phyloP scores from a whole-genome alignment of 768 basidiomycete species.

The Suillus cothurnatus region DNA sequence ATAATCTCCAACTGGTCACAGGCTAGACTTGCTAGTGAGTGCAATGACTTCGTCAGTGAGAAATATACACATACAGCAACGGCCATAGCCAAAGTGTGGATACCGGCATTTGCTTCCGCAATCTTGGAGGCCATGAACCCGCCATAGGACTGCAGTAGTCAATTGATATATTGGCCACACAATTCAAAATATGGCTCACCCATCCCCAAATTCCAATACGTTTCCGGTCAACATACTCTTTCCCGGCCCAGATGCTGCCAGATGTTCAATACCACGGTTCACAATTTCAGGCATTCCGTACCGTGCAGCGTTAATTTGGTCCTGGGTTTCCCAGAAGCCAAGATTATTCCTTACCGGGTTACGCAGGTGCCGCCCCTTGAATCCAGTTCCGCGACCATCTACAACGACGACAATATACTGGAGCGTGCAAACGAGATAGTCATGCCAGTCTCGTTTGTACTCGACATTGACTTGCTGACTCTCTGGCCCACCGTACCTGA shows the following conservation, averaged over 20 bases:
- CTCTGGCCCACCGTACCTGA: conserved; percentile 86
- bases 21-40: conserved; percentile 48
- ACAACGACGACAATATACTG: conserved; percentile 87
- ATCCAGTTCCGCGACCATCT: conserved; percentile 94
- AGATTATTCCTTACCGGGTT: conserved; percentile 89
- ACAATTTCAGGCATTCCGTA: conserved; percentile 37
- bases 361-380: conserved; percentile 79
- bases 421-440: conserved; percentile 78
- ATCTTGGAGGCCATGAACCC: conserved; percentile 96
- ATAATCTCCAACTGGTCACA: conserved; percentile 84
- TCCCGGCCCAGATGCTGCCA: conserved; percentile 76
- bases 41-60: conserved; percentile 7
- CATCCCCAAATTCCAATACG: conserved; percentile 98
- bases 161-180: conserved; percentile 12
- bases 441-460: conserved; percentile 81
- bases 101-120: conserved; percentile 84
- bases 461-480: conserved; percentile 75
- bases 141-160: conserved; percentile 74
- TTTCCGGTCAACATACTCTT: conserved; percentile 84
- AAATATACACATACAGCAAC: conserved; percentile 66
- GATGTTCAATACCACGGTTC: conserved; percentile 1
- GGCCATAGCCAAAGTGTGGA: conserved; percentile 90
- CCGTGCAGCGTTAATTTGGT: conserved; percentile 90
- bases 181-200: conserved; percentile 51
- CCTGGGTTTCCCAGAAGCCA: conserved; percentile 85